phyloP scores from a whole-genome alignment of 2,329 filamentous ascomycete species.

The Arthrobotrys entomopaga region DNA sequence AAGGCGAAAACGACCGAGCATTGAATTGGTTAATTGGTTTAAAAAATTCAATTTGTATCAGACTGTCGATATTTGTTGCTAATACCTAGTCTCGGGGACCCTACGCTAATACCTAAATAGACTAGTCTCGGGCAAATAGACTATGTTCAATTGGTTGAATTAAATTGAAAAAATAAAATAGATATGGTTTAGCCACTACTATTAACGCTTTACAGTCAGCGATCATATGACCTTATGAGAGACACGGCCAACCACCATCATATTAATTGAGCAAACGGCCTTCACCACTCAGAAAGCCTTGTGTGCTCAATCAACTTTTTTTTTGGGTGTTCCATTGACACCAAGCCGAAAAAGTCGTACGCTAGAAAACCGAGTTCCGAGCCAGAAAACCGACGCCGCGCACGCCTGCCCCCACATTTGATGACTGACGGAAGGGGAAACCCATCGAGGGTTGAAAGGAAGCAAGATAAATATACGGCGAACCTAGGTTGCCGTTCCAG shows the following conservation, averaged over 20 bases:
- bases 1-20: neutral
- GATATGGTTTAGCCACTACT: slow-evolving; percentile 2
- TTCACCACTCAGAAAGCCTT: neutral
- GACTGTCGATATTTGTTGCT: too few species aligned
- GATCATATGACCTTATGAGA: slow-evolving; percentile 41
- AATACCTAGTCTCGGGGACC: too few species aligned
- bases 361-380: slow-evolving; percentile 29
- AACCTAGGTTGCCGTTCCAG: slow-evolving; percentile 40
- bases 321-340: slow-evolving; percentile 4
- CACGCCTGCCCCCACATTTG: slow-evolving; percentile 12
- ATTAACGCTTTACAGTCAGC: too few species aligned
- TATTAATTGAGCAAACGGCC: neutral
- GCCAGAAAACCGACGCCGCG: slow-evolving; percentile 8
- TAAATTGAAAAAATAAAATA: too few species aligned
- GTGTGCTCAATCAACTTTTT: neutral
- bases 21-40: too few species aligned
- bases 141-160: slow-evolving; percentile 12
- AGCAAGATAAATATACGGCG: neutral
- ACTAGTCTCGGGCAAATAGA: too few species aligned
- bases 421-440: slow-evolving; percentile 15
- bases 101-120: too few species aligned
- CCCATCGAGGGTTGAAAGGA: slow-evolving; percentile 19
- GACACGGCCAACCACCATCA: neutral
- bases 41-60: too few species aligned
- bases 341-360: neutral